Conservation (phyloP, 2,329 filamentous ascomycete genomes). For the Penicillium sp. region DNA sequence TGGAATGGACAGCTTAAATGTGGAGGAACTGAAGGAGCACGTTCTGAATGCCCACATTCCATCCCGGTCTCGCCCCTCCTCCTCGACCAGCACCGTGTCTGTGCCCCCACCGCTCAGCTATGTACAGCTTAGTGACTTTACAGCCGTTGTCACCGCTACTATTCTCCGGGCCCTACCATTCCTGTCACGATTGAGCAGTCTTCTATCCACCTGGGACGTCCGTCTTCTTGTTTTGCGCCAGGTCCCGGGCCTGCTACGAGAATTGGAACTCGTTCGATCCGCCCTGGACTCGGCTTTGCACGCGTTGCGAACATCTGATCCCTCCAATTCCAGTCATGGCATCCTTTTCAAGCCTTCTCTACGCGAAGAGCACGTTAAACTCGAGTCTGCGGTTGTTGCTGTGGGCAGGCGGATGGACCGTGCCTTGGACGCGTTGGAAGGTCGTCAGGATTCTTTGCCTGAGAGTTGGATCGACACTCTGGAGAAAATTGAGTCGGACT, state of each 20-base stretch:
- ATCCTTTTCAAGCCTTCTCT: slow-evolving; percentile 37
- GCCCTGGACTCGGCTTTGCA: slow-evolving; percentile 34
- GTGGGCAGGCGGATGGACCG: slow-evolving; percentile 72
- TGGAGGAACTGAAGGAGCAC: slow-evolving; percentile 79
- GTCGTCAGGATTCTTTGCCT: slow-evolving; percentile 75
- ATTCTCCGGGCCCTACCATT: slow-evolving; percentile 84
- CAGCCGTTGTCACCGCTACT: slow-evolving; percentile 83
- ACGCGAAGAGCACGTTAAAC: slow-evolving; percentile 47
- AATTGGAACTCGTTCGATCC: slow-evolving; percentile 49
- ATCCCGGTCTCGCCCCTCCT: slow-evolving; percentile 53
- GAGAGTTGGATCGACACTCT: slow-evolving; percentile 83
- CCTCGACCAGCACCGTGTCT: slow-evolving; percentile 44
- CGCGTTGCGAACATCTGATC: slow-evolving; percentile 23
- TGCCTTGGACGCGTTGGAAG: slow-evolving; percentile 84
- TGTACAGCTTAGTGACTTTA: slow-evolving; percentile 78
- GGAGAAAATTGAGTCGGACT: slow-evolving; percentile 72
- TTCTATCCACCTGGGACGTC: slow-evolving; percentile 74
- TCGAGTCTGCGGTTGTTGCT: slow-evolving; percentile 65
- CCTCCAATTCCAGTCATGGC: slow-evolving; percentile 25
- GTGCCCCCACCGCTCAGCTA: slow-evolving; percentile 48
- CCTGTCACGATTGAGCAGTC: slow-evolving; percentile 64
- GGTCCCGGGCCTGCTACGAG: slow-evolving; percentile 63
- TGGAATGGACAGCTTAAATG: slow-evolving; percentile 41
- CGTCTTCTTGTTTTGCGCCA: slow-evolving; percentile 70
- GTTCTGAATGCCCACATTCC: slow-evolving; percentile 76